These are phyloP conservation scores for Hypoxylon sp. DNA, from an alignment of 2,329 filamentous ascomycete species.

Conservation along the genomic window DNA sequence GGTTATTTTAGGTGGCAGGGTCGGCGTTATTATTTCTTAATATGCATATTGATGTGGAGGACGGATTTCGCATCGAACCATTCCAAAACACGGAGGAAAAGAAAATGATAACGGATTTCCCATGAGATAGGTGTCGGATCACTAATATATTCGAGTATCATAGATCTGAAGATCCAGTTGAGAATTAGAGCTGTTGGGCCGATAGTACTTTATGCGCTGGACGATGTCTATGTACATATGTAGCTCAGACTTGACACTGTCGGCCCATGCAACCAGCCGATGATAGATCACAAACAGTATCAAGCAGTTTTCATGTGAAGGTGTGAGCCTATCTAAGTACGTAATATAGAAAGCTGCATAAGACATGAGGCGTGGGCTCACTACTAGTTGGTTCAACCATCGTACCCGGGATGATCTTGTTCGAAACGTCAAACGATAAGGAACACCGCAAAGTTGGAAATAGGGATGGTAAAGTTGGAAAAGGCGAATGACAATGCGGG, in stretches of 20 bases:
- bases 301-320: slow-evolving; percentile 1
- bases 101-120: slow-evolving; percentile 1
- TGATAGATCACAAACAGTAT: slow-evolving; percentile 20
- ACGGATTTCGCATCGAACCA: neutral
- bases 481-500: slow-evolving; percentile 8
- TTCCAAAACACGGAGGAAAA: neutral
- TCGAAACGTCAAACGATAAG: slow-evolving; percentile 6
- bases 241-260: slow-evolving; percentile 27
- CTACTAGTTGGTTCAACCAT: neutral
- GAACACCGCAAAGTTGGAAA: slow-evolving; percentile 1
- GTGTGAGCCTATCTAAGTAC: slow-evolving; percentile 7
- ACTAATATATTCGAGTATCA: slow-evolving; percentile 12
- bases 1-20: slow-evolving; percentile 16
- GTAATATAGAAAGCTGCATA: neutral
- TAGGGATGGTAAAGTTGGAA: slow-evolving; percentile 1
- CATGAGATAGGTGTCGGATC: neutral
- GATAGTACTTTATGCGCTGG: slow-evolving; percentile 6
- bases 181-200: slow-evolving; percentile 4
- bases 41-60: slow-evolving; percentile 11
- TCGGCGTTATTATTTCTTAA: neutral
- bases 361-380: neutral
- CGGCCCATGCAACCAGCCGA: slow-evolving; percentile 31
- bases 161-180: slow-evolving; percentile 29
- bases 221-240: slow-evolving; percentile 4
- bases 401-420: neutral